Evolutionary conservation across 208 protist genomes (phyloP).

Genomic region (Leishmania braziliensis): DNA sequence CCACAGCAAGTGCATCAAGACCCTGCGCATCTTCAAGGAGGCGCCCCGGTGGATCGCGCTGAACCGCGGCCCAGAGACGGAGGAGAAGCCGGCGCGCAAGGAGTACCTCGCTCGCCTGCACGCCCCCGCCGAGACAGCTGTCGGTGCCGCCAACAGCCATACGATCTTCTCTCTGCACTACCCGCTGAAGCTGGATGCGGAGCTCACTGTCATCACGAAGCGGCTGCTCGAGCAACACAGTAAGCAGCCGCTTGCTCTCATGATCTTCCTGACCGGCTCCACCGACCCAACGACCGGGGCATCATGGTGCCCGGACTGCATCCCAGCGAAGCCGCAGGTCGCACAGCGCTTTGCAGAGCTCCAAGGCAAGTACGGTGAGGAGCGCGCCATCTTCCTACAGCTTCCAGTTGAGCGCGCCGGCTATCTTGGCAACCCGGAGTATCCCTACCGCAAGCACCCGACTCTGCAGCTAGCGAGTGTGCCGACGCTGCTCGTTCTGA

Average conservation of each 20-base stretch:
- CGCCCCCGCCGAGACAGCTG: conserved; percentile 25
- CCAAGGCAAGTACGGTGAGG: conserved; percentile 31
- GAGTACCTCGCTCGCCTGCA: conserved; percentile 40
- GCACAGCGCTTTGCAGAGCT: conserved; percentile 41
- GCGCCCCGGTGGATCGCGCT: conserved; percentile 81
- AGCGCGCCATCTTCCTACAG: conserved; percentile 58
- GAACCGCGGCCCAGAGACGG: conserved; percentile 45
- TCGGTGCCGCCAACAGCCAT: conserved; percentile 19
- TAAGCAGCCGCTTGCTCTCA: conserved; percentile 26
- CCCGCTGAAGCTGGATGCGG: conserved; percentile 34
- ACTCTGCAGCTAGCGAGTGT: conserved; percentile 40
- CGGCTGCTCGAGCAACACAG: conserved; percentile 29
- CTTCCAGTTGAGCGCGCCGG: conserved; percentile 58
- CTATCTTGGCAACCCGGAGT: conserved; percentile 70
- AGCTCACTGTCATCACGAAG: conserved; percentile 33
- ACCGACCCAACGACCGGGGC: conserved; percentile 48
- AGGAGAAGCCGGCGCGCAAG: conserved; percentile 37
- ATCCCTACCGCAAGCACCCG: conserved; percentile 64
- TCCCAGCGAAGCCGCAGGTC: conserved; percentile 51
- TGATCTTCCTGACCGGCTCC: conserved; percentile 65
- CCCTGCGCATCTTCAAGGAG: conserved; percentile 81
- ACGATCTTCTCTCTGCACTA: conserved; percentile 42
- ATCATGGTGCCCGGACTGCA: conserved; percentile 85
- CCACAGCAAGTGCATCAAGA: conserved; percentile 47
- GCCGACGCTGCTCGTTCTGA: conserved; percentile 62